Evolutionary conservation across 148 eudicot species (phyloP), one percentile per base, ranked within the genome.

Genomic region (Polygonum maritimum): DNA sequence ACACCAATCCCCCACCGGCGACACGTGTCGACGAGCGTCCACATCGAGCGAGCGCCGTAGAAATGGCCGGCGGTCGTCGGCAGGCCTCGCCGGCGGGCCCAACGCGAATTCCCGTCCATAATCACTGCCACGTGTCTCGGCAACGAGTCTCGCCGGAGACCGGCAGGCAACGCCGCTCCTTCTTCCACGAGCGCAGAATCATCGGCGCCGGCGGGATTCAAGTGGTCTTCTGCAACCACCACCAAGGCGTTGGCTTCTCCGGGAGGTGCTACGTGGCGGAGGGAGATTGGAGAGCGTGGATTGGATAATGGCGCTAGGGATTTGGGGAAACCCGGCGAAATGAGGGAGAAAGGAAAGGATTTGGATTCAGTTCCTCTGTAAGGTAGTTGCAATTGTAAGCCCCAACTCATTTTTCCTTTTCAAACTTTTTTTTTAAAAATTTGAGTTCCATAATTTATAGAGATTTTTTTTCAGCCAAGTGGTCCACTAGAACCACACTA

Each of bases 71-170:
- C 78, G 69, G 82, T 78, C 3, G 75, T 83, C 87, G 41, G 83
- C 75, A 88, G 52, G 7, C 92, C 92, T 33, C 81, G 83, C 74
- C 62, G 78, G 73, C 82, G 74, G 60, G 93, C 89, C 97, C 97
- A 91, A 86, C 97, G 84, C 78, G 89, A 81, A 78, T 91, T 91
- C 21, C 93, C 97, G 52, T 91, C 97, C 93, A 91, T 91, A 15
- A 91, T 86, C 65, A 91, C 84, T 48, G 97, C 93, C 74, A 91
- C 86, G 73, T 91, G 97, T 0, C 70, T 74, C 49, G 97, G 97
- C 91, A 89, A 82, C 78, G 82, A 52, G 58, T 91, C 93, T 4
- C 80, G 35, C 76, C 35, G 72, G 62, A 89, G 82, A 67, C 84
- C 91, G 35, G 49, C 81, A 41, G 96, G 93, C 41, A 87, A 69